Conservation (phyloP, 106 monocot genomes). For the Dioscorea alata region DNA sequence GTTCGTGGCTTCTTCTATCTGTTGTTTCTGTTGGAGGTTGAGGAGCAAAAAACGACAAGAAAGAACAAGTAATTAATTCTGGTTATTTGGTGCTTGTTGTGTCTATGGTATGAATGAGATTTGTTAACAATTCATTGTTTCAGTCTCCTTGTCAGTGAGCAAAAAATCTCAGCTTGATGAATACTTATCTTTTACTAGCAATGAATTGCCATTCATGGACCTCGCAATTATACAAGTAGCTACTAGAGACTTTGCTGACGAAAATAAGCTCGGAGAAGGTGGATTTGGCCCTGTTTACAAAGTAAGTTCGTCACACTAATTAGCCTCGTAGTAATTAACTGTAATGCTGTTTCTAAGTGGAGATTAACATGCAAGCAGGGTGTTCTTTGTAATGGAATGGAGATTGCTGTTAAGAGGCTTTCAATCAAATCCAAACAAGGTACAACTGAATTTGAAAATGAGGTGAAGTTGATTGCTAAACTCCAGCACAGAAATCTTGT, state of each 20-base stretch:
- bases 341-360: neutral
- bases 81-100: neutral
- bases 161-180: neutral
- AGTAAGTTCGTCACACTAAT: neutral
- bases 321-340: neutral
- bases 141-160: neutral
- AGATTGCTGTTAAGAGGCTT: slow-evolving; percentile 1
- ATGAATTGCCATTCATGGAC: neutral
- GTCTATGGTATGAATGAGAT: too few relatives aligned
- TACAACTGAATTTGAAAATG: neutral
- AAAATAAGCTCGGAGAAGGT: slow-evolving; percentile 5
- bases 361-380: neutral
- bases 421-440: neutral
- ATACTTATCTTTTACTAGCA: too few relatives aligned
- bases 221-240: neutral
- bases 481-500: slow-evolving; percentile 6
- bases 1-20: neutral
- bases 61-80: neutral
- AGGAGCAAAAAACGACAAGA: neutral
- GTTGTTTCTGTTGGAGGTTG: neutral
- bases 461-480: neutral
- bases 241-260: neutral
- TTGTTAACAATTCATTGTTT: neutral
- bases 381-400: neutral
- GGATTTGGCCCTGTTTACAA: slow-evolving; percentile 7